phyloP scores from a whole-genome alignment of 2,329 filamentous ascomycete genomes.

The Pyricularia grisea region DNA sequence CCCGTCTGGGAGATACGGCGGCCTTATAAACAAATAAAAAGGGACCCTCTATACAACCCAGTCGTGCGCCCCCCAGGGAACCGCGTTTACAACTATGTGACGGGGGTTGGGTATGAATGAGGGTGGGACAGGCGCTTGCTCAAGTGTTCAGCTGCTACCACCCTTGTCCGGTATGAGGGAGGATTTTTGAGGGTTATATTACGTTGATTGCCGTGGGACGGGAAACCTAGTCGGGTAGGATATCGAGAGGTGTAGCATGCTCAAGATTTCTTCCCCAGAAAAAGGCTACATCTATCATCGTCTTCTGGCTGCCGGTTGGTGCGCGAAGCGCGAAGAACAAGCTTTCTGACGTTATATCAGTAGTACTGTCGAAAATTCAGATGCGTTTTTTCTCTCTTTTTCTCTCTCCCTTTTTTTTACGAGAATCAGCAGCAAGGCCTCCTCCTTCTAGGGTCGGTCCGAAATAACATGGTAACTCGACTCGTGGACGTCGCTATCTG shows the following conservation, averaged over 20 bases:
- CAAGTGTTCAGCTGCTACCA: neutral
- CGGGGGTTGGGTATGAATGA: neutral
- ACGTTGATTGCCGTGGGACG: neutral
- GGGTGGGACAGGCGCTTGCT: neutral
- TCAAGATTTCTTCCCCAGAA: neutral
- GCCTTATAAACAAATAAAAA: neutral
- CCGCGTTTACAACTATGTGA: no score
- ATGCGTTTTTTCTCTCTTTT: neutral
- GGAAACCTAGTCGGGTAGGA: neutral
- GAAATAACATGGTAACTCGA: neutral
- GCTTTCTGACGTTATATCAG: neutral
- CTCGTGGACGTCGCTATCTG: neutral
- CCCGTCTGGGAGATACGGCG: neutral
- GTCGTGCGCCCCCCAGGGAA: neutral
- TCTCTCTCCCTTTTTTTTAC: neutral
- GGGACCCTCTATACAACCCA: neutral
- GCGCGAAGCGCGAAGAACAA: neutral
- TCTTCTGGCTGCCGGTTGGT: neutral
- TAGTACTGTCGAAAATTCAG: neutral
- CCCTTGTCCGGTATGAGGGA: neutral
- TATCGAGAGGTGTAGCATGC: neutral
- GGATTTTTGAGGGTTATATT: neutral
- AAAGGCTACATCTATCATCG: neutral
- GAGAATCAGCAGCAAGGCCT: neutral
- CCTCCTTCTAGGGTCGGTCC: neutral